Base-by-base conservation (phyloP, 1,284 basidiomycete species). In the Ustilago nuda region DNA sequence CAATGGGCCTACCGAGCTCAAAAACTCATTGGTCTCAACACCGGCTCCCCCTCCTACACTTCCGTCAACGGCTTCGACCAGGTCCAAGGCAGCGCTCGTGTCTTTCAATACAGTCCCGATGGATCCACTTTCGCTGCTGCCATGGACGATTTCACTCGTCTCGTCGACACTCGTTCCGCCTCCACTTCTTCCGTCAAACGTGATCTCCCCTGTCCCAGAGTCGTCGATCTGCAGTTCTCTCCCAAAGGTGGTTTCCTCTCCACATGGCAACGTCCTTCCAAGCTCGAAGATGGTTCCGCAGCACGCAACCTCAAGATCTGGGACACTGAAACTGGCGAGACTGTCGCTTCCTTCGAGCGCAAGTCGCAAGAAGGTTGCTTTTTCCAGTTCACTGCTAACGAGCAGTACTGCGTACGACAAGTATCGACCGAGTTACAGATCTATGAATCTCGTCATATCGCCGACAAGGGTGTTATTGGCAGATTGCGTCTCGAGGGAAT, bases 241-340 rank as follows among this genome's bases (percentile, higher is more conserved):
- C 95, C 96, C 7, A 90, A 92, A 73, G 95, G 94, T 52, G 94
- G 92, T 1, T 97, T 93, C 87, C 86, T 99, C 56, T 94, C 93
- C 68, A 97, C 94, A 53, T 98, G 94, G 93, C 94, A 98, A 87
- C 90, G 96, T 70, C 92, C 92, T 75, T 88, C 90, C 90, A 86
- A 79, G 89, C 89, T 92, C 56, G 93, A 93, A 84, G 93, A 94
- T 77, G 92, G 86, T 35, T 83, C 91, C 66, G 86, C 89, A 12
- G 92, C 93, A 85, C 94, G 93, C 88, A 96, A 96, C 86, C 90
- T 94, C 74, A 91, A 92, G 68, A 88, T 96, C 71, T 96, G 94
- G 89, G 92, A 92, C 67, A 91, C 89, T 19, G 91, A 91, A 8
- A 92, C 93, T 0, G 94, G 93, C 56, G 90, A 92, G 81, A 92